phyloP scores from a whole-genome alignment of 106 monocot genomes.

The Triglochin maritima region DNA sequence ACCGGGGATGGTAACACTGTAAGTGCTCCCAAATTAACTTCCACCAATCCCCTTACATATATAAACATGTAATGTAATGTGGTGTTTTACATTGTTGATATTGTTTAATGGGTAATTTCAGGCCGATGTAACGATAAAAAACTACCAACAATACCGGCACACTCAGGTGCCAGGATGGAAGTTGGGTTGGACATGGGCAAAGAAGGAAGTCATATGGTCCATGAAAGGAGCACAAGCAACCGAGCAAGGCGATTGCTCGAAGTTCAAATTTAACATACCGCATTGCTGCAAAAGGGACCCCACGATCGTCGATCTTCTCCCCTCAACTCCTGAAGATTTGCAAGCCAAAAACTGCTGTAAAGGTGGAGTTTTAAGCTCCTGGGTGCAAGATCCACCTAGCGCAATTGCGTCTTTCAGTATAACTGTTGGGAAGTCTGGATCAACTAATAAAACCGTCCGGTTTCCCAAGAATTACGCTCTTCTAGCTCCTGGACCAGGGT shows the following conservation, averaged over 20 bases:
- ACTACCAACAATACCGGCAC: constrained; percentile 57
- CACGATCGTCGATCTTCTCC: constrained; percentile 18
- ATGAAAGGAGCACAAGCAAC: constrained; percentile 65
- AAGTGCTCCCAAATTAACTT: constrained; percentile 13
- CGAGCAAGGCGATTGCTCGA: constrained; percentile 66
- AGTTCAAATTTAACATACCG: constrained; percentile 31
- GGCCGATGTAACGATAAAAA: constrained; percentile 48
- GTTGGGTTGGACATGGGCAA: constrained; percentile 63
- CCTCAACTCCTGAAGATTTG: constrained; percentile 50
- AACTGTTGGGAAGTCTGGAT: constrained; percentile 38
- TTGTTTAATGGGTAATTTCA: neutral
- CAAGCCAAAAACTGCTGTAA: constrained; percentile 66
- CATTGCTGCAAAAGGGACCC: constrained; percentile 5
- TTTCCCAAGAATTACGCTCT: constrained; percentile 59
- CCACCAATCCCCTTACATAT: neutral
- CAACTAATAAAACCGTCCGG: constrained; percentile 52
- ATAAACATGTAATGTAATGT: neutral
- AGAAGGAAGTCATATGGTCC: constrained; percentile 61
- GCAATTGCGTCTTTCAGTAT: constrained; percentile 46
- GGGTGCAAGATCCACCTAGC: constrained; percentile 46
- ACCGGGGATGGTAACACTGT: constrained; percentile 84
- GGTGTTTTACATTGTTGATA: neutral
- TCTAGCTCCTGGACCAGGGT: constrained; percentile 51
- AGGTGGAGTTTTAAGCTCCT: constrained; percentile 51
- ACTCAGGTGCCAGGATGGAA: constrained; percentile 62